Base-by-base conservation (phyloP, 2,329 filamentous ascomycete genomes). In the Graphilbum sp. region DNA sequence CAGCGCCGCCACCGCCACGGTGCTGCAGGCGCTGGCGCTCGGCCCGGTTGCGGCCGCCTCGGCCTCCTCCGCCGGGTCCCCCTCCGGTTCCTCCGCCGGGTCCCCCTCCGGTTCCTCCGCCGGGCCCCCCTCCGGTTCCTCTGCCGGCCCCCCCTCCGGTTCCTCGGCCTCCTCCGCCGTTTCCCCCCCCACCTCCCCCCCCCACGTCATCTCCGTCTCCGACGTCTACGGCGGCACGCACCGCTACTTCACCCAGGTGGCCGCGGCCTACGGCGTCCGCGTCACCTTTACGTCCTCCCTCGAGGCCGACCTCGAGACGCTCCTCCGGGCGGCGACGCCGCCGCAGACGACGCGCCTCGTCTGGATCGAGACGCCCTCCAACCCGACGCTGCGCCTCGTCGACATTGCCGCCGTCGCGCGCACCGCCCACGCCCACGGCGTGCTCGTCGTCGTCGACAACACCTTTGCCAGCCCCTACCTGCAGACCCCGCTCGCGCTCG, bases 191-290 rank as follows among this genome's bases (percentile, higher is more conserved):
- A 5, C 34, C n/a, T 21, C 16, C 6, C 87, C 86, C 45, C 90
- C 84, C 35, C 90, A 98, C 62, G 84, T 98, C 52, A 79, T 98
- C 50, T 95, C 86, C 44, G 85, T 98, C 35, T 93, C 86, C 34
- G 90, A 98, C 58, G 87, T 98, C 50, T 98, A 98, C 59, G 90
- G 90, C 49, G 90, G 90, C 50, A 98, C 90, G 32, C 90, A 98
- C 64, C 74, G 90, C 52, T 98, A 98, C 67, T 98, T 98, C 67
- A 98, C 90, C 47, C 87, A 95, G 63, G 90, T 96, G 36, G 90
- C 90, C 41, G 77, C 84, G 52, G 86, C 90, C 20, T 90, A 98
- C 59, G 85, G 88, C 51, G 85, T 98, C 39, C 75, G 81, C 50
- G 90, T 96, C 44, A 93, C 88, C 36, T 98, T 98, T 60, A 88